Evolutionary conservation across 768 basidiomycete species (phyloP).

Genomic region (Xerocomellus amylosporus): DNA sequence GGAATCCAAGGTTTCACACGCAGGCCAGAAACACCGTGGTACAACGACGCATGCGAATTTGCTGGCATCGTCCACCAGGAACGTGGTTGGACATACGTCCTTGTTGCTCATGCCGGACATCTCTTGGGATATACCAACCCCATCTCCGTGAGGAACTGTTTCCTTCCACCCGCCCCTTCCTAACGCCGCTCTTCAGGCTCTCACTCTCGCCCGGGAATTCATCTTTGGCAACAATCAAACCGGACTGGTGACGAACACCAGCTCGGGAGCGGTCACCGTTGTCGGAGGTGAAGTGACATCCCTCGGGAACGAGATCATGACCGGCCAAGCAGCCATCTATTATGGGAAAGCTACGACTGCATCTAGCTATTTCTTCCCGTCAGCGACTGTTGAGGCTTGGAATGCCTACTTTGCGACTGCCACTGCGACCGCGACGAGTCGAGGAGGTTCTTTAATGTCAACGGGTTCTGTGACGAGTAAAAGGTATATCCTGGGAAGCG

Average conservation of each 20-base stretch:
- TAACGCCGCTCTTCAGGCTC: conserved; percentile 40
- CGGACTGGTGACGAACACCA: conserved; percentile 46
- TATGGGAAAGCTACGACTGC: conserved; percentile 47
- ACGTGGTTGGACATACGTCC: conserved; percentile 52
- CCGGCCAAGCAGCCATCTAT: conserved; percentile 53
- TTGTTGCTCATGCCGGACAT: conserved; percentile 39
- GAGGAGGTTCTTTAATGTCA: neutral
- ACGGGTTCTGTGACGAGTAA: neutral
- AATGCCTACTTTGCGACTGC: conserved; percentile 46
- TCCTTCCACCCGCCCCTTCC: neutral
- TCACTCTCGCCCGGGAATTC: conserved; percentile 61
- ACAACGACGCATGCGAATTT: conserved; percentile 50
- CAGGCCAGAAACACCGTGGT: conserved; percentile 66
- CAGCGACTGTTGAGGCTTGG: conserved; percentile 59
- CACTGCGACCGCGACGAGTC: conserved; percentile 9
- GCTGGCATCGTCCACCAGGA: conserved; percentile 74
- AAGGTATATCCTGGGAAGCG: neutral
- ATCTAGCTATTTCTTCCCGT: conserved; percentile 53
- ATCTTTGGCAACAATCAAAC: conserved; percentile 61
- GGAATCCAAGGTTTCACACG: conserved; percentile 72
- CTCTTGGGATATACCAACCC: conserved; percentile 36
- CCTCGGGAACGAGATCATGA: conserved; percentile 46
- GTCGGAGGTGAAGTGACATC: conserved; percentile 49
- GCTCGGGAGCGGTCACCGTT: conserved; percentile 29
- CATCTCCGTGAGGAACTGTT: conserved; percentile 39